Evolutionary conservation across 495 filamentous ascomycete species (phyloP), one percentile per base, ranked within the genome.

Genomic region (Tuber indicum): DNA sequence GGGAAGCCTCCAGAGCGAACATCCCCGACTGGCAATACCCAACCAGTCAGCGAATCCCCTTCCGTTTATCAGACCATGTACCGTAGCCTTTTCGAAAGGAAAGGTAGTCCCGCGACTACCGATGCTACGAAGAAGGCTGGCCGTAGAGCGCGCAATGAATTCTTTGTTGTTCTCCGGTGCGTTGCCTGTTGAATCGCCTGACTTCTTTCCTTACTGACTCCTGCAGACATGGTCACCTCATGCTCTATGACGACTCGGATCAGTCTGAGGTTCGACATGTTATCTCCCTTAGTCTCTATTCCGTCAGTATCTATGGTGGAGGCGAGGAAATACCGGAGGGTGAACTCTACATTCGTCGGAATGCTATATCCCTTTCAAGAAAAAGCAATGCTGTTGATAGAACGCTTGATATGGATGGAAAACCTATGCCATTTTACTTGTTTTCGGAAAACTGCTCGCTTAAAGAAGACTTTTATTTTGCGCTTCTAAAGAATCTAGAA

Each of bases 41-140:
- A 76, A 49, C 80, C 81, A 32, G 74, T 78, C 44, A 81, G 77
- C 36, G 80, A 81, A 86, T 90, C 75, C 83, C 93, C 92, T 58
- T 96, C 93, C 81, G 94, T 99, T 43, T 98, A 98, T 82, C 96
- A 98, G 88, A 90, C 91, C 84, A 97, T 99, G 96, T 98, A 98
- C 84, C 87, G 94, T 80, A 96, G 92, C 84, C 89, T 99, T 70
- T 99, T 99, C 83, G 95, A 98, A 78, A 89, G 96, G 72, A 95
- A 92, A 80, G 86, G 88, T 76, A 84, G 79, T 2, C 72, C 73
- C n/a, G 52, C 77, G 6, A 62, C 72, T n/a, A 39, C 77, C 58
- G 77, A 77, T 70, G 74, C 77, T 23, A 78, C 81, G 79, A 70
- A 83, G 77, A 75, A 88, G 88, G 75, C 92, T 90, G 84, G 89